Evolutionary conservation across 495 filamentous ascomycete species (phyloP).

Genomic region (Annulohypoxylon bovei): DNA sequence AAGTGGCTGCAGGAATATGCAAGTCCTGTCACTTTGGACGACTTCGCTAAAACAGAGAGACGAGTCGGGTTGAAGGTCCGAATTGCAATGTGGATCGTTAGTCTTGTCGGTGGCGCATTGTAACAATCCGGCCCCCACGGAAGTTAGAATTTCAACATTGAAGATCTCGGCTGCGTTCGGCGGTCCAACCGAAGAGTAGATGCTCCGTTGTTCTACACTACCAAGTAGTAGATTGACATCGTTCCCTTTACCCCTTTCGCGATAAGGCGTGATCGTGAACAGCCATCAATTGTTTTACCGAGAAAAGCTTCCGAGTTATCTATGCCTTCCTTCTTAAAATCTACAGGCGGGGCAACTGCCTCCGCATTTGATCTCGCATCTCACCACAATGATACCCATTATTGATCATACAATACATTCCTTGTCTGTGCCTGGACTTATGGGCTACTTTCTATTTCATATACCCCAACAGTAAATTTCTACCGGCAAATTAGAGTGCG

Average conservation of each 20-base stretch:
- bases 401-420: constrained; percentile 16
- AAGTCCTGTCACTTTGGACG: constrained; percentile 71
- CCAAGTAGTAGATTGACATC: neutral
- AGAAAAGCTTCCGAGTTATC: constrained; percentile 8
- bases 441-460: neutral
- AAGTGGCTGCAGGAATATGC: constrained; percentile 79
- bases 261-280: neutral
- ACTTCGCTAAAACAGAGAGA: constrained; percentile 81
- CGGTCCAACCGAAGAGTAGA: neutral
- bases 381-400: constrained; percentile 38
- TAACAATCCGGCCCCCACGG: constrained; percentile 43
- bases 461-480: neutral
- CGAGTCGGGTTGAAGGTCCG: constrained; percentile 86
- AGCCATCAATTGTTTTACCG: neutral
- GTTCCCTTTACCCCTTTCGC: neutral
- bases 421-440: neutral
- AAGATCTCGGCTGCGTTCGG: constrained; percentile 5
- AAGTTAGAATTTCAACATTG: neutral
- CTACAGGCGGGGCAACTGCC: constrained; percentile 22
- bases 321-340: constrained; percentile 12
- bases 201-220: neutral
- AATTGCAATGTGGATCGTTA: constrained; percentile 89
- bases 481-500: neutral
- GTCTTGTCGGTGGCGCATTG: constrained; percentile 74
- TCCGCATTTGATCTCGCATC: constrained; percentile 33